Base-by-base conservation (phyloP, 2,329 filamentous ascomycete genomes). In the Fusarium torreyae region DNA sequence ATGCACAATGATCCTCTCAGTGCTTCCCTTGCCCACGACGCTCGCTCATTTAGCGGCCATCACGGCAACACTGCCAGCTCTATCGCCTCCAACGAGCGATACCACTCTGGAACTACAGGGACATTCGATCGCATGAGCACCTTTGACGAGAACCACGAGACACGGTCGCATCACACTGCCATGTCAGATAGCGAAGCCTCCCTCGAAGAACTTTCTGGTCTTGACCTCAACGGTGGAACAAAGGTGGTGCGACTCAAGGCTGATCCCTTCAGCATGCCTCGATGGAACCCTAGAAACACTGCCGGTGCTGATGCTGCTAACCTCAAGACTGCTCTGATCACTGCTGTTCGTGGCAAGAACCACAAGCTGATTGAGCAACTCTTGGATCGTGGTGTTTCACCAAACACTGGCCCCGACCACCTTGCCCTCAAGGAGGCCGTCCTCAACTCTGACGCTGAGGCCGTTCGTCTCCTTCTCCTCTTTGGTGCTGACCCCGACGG, bases 401-500 rank as follows among this genome's bases (percentile, higher is more conserved):
- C 87, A 7, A 83, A 87, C 58, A 81, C 81, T 2, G 81, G 81
- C 0, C 66, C 80, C 0, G 83, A 87, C 1, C 74, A 82, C 15
- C 80, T 85, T 55, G 80, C 85, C 4, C 81, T 90, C 8, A 84
- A 83, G 61, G 85, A 88, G 60, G 86, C 88, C 1, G 79, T 89
- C 14, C 65, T 82, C 31, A 79, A 81, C 42, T 81, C 82, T 18
- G 87, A 90, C 57, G 69, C 81, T 1, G 87, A 89, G 75, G 83
- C 79, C 39, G 78, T 89, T 22, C 85, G 87, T 0, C 77, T 89
- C 1, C 78, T 90, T 4, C 81, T 90, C 6, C 78, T 86, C 22
- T 89, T 88, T 66, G 86, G 87, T 1, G 86, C 86, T 1, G 83
- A 89, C 54, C 82, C 86, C n/a, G 89, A 90, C 69, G 77, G 78